These are phyloP conservation scores for Populus pruinosa DNA, from an alignment of 345 rosid genomes.

Conservation along the genomic window DNA sequence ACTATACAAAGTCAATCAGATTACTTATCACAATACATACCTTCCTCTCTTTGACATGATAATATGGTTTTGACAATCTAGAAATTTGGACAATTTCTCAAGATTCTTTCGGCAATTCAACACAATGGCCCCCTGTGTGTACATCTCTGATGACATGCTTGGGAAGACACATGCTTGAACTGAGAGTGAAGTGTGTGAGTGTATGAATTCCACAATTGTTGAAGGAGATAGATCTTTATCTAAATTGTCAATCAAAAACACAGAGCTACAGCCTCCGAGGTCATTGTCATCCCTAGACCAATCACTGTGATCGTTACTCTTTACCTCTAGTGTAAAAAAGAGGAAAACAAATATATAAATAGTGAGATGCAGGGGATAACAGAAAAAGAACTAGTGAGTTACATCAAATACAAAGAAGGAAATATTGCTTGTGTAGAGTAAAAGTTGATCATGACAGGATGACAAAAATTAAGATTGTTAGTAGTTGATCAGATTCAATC, in stretches of 20 bases:
- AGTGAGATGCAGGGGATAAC: not conserved
- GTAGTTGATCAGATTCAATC: not conserved
- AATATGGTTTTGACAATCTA: constrained; percentile 34
- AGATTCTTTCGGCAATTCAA: constrained; percentile 23
- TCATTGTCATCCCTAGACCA: constrained; percentile 26
- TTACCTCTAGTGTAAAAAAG: constrained; percentile 2
- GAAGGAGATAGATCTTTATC: constrained; percentile 41
- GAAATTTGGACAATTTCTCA: constrained; percentile 24
- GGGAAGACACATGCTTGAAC: constrained; percentile 31
- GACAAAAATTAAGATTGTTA: not conserved
- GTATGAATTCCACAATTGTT: constrained; percentile 35
- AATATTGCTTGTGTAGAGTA: not conserved
- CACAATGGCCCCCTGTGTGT: constrained; percentile 26
- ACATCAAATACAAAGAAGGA: not conserved
- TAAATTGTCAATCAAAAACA: constrained; percentile 35
- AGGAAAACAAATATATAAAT: too few relatives aligned
- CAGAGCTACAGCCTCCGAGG: constrained; percentile 28
- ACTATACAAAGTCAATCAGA: not conserved
- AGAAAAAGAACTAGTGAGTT: not conserved
- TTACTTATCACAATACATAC: constrained; percentile 7
- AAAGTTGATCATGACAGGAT: not conserved
- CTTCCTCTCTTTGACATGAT: constrained; percentile 39
- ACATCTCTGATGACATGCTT: constrained; percentile 31
- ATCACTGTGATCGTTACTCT: not conserved
- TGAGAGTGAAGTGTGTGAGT: constrained; percentile 23